Evolutionary conservation across 1,284 basidiomycete genomes (phyloP).

Genomic region (Puccinia brachypodii): DNA sequence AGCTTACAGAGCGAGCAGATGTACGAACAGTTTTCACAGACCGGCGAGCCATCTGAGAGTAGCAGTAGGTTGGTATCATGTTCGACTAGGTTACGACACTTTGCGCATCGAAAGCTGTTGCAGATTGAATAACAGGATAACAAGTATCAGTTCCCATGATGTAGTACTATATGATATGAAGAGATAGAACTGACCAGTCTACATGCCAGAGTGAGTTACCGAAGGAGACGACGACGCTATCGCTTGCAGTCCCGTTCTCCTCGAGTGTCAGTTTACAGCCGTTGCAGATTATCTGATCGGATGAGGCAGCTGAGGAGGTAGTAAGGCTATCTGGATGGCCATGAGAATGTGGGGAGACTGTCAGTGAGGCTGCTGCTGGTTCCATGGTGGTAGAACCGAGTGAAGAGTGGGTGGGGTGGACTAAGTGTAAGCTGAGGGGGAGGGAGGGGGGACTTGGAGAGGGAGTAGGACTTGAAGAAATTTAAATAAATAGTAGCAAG

Average conservation of each 20-base stretch:
- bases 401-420: too few relatives aligned
- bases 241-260: constrained; percentile 22
- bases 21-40: constrained; percentile 96
- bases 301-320: neutral
- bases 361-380: too few relatives aligned
- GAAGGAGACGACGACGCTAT: constrained; percentile 44
- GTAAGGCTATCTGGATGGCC: neutral
- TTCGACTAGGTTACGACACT: constrained; percentile 62
- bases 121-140: neutral
- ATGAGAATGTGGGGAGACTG: too few relatives aligned
- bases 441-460: too few relatives aligned
- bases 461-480: too few relatives aligned
- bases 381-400: too few relatives aligned
- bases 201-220: constrained; percentile 47
- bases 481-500: too few relatives aligned
- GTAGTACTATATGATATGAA: neutral
- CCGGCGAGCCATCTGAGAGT: constrained; percentile 92
- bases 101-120: constrained; percentile 41
- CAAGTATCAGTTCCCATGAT: neutral
- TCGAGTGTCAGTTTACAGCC: constrained; percentile 35
- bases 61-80: constrained; percentile 92
- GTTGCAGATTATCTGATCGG: constrained; percentile 24
- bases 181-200: constrained; percentile 27
- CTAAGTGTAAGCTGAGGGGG: too few relatives aligned
- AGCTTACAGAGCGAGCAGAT: constrained; percentile 85